These are phyloP conservation scores for Rhynchospora pubera DNA, from an alignment of 176 grass and related monocot species.

Conservation along the genomic window DNA sequence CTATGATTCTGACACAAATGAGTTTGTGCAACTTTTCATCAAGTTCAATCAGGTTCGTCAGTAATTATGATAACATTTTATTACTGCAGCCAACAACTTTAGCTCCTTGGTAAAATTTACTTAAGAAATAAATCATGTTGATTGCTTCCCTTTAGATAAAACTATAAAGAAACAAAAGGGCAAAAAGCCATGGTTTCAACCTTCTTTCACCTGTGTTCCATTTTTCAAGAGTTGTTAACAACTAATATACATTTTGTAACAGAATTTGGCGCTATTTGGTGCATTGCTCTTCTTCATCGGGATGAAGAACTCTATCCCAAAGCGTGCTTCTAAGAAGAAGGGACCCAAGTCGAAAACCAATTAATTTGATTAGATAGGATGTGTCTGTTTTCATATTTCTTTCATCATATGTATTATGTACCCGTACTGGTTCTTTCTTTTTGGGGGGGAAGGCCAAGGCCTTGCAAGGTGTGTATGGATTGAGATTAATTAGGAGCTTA, in stretches of 20 bases:
- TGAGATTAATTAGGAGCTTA: conserved; percentile 21
- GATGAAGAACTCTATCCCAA: conserved; percentile 87
- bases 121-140: not conserved
- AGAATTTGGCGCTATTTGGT: conserved; percentile 83
- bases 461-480: conserved; percentile 34
- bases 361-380: conserved; percentile 27
- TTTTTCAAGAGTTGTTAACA: not conserved
- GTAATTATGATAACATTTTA: not conserved
- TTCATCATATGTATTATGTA: conserved; percentile 21
- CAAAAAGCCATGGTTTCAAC: not conserved
- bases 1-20: conserved; percentile 58
- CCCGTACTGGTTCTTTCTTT: conserved; percentile 33
- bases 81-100: not conserved
- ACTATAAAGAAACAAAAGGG: not conserved
- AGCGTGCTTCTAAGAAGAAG: conserved; percentile 58
- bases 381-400: conserved; percentile 22
- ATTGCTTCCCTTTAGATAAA: not conserved
- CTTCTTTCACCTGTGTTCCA: not conserved
- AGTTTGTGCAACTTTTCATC: conserved; percentile 59
- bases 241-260: conserved; percentile 4
- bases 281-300: conserved; percentile 81
- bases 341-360: conserved; percentile 62
- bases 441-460: conserved; percentile 6
- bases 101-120: not conserved
- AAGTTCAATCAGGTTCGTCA: conserved; percentile 54